Evolutionary conservation across 2,329 filamentous ascomycete genomes (phyloP).

Genomic region (Trichoderma hamatum): DNA sequence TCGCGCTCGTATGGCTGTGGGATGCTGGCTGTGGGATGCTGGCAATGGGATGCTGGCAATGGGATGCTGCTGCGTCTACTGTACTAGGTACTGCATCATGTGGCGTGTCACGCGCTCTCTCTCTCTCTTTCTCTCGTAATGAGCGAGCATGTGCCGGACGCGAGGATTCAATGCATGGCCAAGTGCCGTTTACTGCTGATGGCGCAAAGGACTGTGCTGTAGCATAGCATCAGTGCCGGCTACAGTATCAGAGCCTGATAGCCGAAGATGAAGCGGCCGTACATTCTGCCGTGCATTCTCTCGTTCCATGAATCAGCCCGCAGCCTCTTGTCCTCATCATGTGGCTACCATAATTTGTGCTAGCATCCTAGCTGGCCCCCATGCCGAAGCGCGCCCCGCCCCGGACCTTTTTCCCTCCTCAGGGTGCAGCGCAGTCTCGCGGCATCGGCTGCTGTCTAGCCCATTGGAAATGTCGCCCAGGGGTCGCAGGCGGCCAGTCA

Average conservation of each 20-base stretch:
- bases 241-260: not conserved
- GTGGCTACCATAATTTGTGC: not conserved
- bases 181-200: too few relatives aligned
- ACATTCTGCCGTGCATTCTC: too few relatives aligned
- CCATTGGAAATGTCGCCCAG: not conserved
- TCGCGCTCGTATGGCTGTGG: not conserved
- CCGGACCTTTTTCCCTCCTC: slow-evolving; percentile 23
- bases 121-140: too few relatives aligned
- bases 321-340: not conserved
- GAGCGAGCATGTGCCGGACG: too few relatives aligned
- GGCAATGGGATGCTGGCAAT: not conserved
- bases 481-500: slow-evolving; percentile 7
- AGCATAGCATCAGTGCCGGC: too few relatives aligned
- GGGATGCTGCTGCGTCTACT: not conserved
- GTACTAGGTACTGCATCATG: not conserved
- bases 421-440: slow-evolving; percentile 4
- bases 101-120: too few relatives aligned
- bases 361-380: not conserved
- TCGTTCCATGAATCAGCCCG: not conserved
- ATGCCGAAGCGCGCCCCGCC: slow-evolving; percentile 24
- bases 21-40: too few relatives aligned
- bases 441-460: slow-evolving; percentile 10
- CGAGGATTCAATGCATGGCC: too few relatives aligned
- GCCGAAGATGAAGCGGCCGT: slow-evolving; percentile 5
- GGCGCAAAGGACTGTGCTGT: too few relatives aligned